Evolutionary conservation across 73 alveolate species (phyloP), one percentile per base, ranked within the genome.

Genomic region (Urostyla sp.): DNA sequence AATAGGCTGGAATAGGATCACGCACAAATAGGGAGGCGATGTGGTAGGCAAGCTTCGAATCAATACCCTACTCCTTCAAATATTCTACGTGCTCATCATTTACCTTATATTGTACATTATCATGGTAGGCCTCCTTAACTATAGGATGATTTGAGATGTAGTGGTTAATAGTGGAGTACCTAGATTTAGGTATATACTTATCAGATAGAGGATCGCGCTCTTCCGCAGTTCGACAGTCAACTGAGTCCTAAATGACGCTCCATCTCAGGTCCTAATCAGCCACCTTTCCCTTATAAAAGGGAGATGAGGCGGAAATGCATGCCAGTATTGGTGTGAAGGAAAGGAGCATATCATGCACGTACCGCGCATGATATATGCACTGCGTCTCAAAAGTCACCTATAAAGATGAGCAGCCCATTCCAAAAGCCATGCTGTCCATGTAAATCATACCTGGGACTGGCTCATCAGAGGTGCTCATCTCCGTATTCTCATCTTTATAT

Each of bases 171-270:
- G 95, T 69, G n/a, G 94, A 55, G 89, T 96, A 96, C 80, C 99
- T 87, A 23, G 98, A 88, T 75, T 93, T 94, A 34, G 92, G 96
- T 32, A 95, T 87, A 77, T 73, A 87, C 49, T 92, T 86, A 0
- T 69, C 84, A 34, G 79, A 23, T n/a, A 61, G 26, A n/a, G 94
- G 86, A 63, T 94, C 86, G 81, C 95, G 87, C 75, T 96, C 99
- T 34, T 88, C 95, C 40, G 80, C 96, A 24, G 87, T 93, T 87
- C 99, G 88, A 81, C 96, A 94, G 87, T 96, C 99, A 32, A 94
- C 98, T 21, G 96, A 67, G 80, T 89, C 84, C 1, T 89, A 84
- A 27, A 96, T 90, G 45, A 94, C 87, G 56, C 86, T 90, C 99
- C 99, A 96, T 79, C 98, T 84, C 63, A 94, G 79, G 72, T 96